A percentile compares a stretch with the other conserved stretches of the same genome.
phyloP scores from a whole-genome alignment of 2,329 filamentous ascomycete species.

The Xylogone sp. region DNA sequence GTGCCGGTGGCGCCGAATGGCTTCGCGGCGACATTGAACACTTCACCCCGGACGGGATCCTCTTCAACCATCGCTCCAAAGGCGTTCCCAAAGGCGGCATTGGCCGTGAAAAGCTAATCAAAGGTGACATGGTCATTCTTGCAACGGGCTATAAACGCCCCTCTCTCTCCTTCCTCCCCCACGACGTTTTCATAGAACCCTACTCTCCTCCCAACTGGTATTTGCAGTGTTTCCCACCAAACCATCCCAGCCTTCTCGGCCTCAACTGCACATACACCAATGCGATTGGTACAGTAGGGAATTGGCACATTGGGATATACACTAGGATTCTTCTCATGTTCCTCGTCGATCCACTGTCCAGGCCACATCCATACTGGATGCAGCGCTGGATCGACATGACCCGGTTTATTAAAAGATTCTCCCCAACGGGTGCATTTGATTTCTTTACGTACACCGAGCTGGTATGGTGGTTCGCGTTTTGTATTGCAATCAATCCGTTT shows the following conservation, averaged over 20 bases:
- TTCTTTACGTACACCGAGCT: constrained; percentile 88
- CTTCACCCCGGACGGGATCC: constrained; percentile 60
- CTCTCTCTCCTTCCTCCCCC: constrained; percentile 67
- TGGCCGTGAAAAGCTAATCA: constrained; percentile 60
- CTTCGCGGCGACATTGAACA: constrained; percentile 73
- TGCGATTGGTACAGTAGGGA: constrained; percentile 77
- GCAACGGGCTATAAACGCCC: constrained; percentile 80
- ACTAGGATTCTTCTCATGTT: constrained; percentile 86
- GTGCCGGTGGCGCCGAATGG: constrained; percentile 71
- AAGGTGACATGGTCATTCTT: constrained; percentile 76
- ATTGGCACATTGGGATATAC: constrained; percentile 89
- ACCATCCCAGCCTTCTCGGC: constrained; percentile 68
- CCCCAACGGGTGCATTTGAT: constrained; percentile 75
- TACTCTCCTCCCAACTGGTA: constrained; percentile 86
- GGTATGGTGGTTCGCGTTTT: constrained; percentile 81
- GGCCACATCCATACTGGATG: constrained; percentile 72
- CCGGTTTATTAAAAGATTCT: constrained; percentile 61
- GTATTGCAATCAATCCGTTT: constrained; percentile 76
- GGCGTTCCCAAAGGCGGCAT: constrained; percentile 75
- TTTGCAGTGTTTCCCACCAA: constrained; percentile 77
- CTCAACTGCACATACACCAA: constrained; percentile 83
- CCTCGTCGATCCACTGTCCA: constrained; percentile 70
- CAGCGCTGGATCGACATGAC: constrained; percentile 86
- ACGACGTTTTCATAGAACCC: constrained; percentile 67
- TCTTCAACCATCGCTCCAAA: constrained; percentile 66